A percentile compares a stretch with the other conserved stretches of the same genome.
phyloP scores from a whole-genome alignment of 306 rosid genomes.

The Rosa lucieae region DNA sequence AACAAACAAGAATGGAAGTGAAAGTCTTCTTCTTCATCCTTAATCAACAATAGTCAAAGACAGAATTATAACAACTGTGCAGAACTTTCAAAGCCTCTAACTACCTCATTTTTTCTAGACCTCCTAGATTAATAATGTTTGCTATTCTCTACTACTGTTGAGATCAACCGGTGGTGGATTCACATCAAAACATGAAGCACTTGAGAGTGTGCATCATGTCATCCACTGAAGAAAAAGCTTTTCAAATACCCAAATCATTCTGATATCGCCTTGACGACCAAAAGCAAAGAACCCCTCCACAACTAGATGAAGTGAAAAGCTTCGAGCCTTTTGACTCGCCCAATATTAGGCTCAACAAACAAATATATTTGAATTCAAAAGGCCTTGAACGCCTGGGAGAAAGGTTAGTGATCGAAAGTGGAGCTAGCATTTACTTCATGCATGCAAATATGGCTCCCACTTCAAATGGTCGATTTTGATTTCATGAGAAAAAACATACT shows the following conservation, averaged over 20 bases:
- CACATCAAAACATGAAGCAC: constrained; percentile 27
- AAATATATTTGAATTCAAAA: background rate
- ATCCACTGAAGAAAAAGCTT: constrained; percentile 20
- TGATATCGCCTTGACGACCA: constrained; percentile 17
- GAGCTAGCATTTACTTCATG: constrained; percentile 15
- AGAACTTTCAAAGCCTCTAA: constrained; percentile 8
- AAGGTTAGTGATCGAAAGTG: background rate
- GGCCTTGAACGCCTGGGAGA: background rate
- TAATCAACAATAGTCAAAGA: background rate
- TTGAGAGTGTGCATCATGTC: constrained; percentile 33
- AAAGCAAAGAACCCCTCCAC: constrained; percentile 7
- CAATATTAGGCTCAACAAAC: constrained; percentile 5
- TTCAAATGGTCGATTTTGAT: constrained; percentile 6
- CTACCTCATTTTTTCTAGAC: constrained; percentile 6
- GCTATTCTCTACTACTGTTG: background rate
- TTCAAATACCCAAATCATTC: constrained; percentile 24
- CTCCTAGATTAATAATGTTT: background rate
- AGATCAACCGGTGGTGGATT: constrained; percentile 9
- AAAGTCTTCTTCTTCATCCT: background rate
- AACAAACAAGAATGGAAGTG: background rate
- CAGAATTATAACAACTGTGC: constrained; percentile 9
- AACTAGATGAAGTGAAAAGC: constrained; percentile 19
- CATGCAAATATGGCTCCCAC: constrained; percentile 18
- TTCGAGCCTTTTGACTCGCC: constrained; percentile 12
- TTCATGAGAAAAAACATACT: constrained; percentile 1